Evolutionary conservation across 2,329 filamentous ascomycete genomes (phyloP).

Genomic region (Dactylellina cionopaga): DNA sequence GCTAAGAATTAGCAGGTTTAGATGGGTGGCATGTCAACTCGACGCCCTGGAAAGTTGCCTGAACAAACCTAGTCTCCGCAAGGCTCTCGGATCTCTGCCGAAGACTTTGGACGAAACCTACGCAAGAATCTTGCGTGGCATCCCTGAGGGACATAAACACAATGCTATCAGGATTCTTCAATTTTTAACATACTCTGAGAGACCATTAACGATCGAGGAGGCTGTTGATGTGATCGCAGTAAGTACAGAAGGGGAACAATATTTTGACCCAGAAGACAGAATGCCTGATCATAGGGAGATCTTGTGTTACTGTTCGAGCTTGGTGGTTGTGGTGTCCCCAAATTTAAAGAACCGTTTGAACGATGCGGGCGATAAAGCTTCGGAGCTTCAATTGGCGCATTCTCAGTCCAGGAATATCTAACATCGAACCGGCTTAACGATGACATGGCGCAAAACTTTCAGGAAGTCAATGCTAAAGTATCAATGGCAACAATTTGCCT

Average conservation of each 20-base stretch:
- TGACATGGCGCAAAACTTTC: no score
- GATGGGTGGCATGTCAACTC: conserved; percentile 58
- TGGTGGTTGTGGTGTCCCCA: conserved; percentile 54
- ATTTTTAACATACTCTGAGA: no score
- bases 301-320: conserved; percentile 55
- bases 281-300: conserved; percentile 57
- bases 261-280: conserved; percentile 57
- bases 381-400: conserved; percentile 57
- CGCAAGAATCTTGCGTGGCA: conserved; percentile 55
- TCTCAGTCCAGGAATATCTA: no score
- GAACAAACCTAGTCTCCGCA: conserved; percentile 15
- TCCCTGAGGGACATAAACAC: conserved; percentile 40
- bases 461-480: no score
- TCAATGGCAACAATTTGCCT: no score
- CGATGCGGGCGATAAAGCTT: no score
- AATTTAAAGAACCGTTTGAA: no score
- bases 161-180: no score
- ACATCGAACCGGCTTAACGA: no score
- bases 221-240: conserved; percentile 58
- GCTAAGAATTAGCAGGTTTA: conserved; percentile 54
- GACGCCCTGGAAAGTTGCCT: conserved; percentile 56
- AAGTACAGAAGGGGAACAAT: conserved; percentile 41
- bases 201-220: no score
- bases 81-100: conserved; percentile 52
- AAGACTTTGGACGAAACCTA: conserved; percentile 55